Conservation (phyloP, 1,139 yeast genomes). For the Pichia sp. region DNA sequence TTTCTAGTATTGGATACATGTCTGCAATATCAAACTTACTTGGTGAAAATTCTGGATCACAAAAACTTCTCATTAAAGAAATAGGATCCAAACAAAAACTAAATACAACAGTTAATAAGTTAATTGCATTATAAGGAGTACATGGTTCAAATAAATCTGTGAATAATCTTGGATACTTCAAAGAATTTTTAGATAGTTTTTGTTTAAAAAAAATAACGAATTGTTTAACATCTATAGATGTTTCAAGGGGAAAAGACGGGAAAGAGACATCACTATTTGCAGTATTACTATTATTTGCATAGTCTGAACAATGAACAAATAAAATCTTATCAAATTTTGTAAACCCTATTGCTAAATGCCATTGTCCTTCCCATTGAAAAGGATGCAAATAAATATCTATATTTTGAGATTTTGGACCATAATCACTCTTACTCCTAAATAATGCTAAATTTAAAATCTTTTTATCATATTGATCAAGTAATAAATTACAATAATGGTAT, state of each 20-base stretch:
- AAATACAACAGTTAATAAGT: conserved; percentile 27
- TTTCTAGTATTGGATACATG: conserved; percentile 21
- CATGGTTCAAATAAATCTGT: conserved; percentile 24
- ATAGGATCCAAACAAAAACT: conserved; percentile 25
- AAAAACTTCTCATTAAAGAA: conserved; percentile 17
- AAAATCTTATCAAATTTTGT: conserved; percentile 22
- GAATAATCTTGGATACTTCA: conserved; percentile 23
- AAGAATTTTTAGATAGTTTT: conserved; percentile 23
- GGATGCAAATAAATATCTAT: conserved; percentile 28
- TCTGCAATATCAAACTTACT: conserved; percentile 25
- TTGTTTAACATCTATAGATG: conserved; percentile 22
- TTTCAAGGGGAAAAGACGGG: conserved; percentile 19
- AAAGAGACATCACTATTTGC: background rate
- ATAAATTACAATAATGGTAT: conserved; percentile 25
- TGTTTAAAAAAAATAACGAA: conserved; percentile 24
- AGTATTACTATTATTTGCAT: background rate
- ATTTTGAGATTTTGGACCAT: conserved; percentile 24
- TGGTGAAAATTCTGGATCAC: conserved; percentile 21
- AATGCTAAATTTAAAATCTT: conserved; percentile 18
- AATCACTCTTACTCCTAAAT: conserved; percentile 19
- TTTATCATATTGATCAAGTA: conserved; percentile 23
- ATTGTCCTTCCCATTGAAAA: conserved; percentile 25
- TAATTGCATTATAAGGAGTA: conserved; percentile 26
- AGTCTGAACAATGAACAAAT: conserved; percentile 26
- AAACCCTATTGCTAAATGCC: conserved; percentile 32